A percentile compares a stretch with the other conserved stretches of the same genome.
phyloP scores from a whole-genome alignment of 768 basidiomycete genomes.

The Flagelloscypha sp. region DNA sequence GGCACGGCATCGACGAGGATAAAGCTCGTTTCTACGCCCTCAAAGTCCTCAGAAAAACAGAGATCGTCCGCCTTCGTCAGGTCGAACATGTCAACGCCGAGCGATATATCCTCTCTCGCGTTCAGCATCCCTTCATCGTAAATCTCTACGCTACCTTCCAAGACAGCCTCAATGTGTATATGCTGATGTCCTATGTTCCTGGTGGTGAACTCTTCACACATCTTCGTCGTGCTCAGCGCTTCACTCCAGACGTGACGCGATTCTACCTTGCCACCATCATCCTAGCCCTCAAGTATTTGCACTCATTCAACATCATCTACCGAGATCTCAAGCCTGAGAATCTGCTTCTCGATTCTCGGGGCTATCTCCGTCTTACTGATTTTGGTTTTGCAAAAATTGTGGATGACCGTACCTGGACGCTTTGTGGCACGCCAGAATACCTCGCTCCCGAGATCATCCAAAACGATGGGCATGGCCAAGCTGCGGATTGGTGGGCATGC shows the following conservation, averaged over 20 bases:
- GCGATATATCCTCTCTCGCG: slow-evolving; percentile 83
- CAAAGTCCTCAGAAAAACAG: slow-evolving; percentile 82
- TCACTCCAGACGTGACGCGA: slow-evolving; percentile 94
- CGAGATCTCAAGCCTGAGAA: slow-evolving; percentile 99
- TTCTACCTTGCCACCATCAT: slow-evolving; percentile 97
- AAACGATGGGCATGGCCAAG: slow-evolving; percentile 95
- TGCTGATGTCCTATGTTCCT: slow-evolving; percentile 93
- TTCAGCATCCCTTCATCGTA: slow-evolving; percentile 93
- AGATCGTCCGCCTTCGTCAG: slow-evolving; percentile 84
- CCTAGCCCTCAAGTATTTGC: slow-evolving; percentile 89
- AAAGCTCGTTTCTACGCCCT: slow-evolving; percentile 70
- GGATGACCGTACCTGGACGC: slow-evolving; percentile 95
- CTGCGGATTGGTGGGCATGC: slow-evolving; percentile 99
- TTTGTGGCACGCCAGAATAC: slow-evolving; percentile 95
- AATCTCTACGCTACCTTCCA: slow-evolving; percentile 94
- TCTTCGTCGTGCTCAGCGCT: slow-evolving; percentile 86
- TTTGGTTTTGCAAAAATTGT: slow-evolving; percentile 98
- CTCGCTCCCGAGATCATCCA: slow-evolving; percentile 98
- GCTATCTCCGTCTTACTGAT: slow-evolving; percentile 92
- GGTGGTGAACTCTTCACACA: slow-evolving; percentile 98
- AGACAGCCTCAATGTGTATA: slow-evolving; percentile 94
- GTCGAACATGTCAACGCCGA: slow-evolving; percentile 98
- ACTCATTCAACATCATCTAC: slow-evolving; percentile 96
- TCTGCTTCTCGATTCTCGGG: slow-evolving; percentile 86
- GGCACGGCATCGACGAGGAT: slow-evolving; percentile 35